These are phyloP conservation scores for Boletus subluridellus DNA, from an alignment of 1,284 basidiomycete species.

Conservation along the genomic window DNA sequence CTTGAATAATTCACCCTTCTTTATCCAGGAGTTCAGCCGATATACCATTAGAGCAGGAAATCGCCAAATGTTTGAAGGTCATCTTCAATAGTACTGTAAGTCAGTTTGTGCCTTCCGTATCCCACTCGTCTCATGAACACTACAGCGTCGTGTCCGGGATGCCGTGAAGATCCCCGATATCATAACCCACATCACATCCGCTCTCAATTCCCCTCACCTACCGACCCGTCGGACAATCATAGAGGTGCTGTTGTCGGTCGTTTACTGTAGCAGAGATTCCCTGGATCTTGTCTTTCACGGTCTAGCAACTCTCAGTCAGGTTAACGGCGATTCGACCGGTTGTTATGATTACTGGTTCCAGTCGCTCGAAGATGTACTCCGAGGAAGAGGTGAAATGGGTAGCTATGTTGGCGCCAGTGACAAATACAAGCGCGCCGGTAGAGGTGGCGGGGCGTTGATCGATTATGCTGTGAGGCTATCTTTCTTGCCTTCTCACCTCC, in stretches of 20 bases:
- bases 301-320: constrained; percentile 61
- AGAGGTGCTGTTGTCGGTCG: constrained; percentile 69
- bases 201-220: constrained; percentile 81
- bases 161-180: constrained; percentile 76
- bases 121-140: constrained; percentile 7
- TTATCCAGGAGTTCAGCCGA: constrained; percentile 60
- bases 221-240: constrained; percentile 79
- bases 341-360: constrained; percentile 90
- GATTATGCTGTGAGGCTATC: constrained; percentile 74
- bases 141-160: constrained; percentile 71
- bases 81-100: constrained; percentile 77
- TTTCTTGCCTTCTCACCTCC: not conserved
- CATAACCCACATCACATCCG: constrained; percentile 79
- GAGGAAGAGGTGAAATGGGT: constrained; percentile 91
- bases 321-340: constrained; percentile 58
- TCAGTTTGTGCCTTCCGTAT: constrained; percentile 8
- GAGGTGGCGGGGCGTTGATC: constrained; percentile 64
- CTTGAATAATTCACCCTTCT: constrained; percentile 3
- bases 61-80: constrained; percentile 83
- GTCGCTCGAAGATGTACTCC: constrained; percentile 73
- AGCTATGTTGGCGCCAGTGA: constrained; percentile 76
- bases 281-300: constrained; percentile 59
- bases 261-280: constrained; percentile 55
- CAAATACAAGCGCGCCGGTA: constrained; percentile 36
- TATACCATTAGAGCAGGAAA: constrained; percentile 78